A percentile compares a stretch with the other conserved stretches of the same genome.
These are phyloP conservation scores for Wallacemonas sp. DNA, from an alignment of 208 protist genomes.

Conservation along the genomic window DNA sequence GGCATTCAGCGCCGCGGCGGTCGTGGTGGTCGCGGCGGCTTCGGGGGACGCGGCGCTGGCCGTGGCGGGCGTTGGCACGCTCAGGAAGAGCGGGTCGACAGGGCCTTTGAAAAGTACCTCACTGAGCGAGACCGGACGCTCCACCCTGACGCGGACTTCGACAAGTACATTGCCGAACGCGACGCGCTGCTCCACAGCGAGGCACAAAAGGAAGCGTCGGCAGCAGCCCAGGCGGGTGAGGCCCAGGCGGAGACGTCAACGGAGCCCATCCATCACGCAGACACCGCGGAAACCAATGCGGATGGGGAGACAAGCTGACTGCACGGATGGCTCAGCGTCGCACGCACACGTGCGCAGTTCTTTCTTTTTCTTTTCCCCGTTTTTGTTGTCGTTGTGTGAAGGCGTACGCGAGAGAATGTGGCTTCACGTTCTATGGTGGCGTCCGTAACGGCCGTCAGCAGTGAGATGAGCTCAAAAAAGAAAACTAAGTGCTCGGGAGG, in stretches of 20 bases:
- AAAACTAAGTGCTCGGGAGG: too few relatives aligned
- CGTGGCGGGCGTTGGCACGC: slow-evolving; percentile 20
- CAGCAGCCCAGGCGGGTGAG: not conserved
- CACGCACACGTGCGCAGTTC: too few relatives aligned
- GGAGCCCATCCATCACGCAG: not conserved
- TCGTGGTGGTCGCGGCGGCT: slow-evolving; percentile 27
- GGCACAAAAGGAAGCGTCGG: not conserved
- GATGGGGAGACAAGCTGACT: not conserved
- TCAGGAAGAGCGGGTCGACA: slow-evolving; percentile 30
- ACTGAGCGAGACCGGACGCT: slow-evolving; percentile 28
- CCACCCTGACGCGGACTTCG: slow-evolving; percentile 27
- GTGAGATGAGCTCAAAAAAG: too few relatives aligned
- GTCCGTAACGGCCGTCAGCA: too few relatives aligned
- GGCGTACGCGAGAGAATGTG: too few relatives aligned
- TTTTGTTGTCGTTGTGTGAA: too few relatives aligned
- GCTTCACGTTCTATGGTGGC: too few relatives aligned
- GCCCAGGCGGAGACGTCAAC: not conserved
- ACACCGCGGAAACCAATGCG: not conserved
- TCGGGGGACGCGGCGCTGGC: slow-evolving; percentile 15
- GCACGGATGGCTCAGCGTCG: too few relatives aligned
- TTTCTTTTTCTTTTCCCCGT: slow-evolving; percentile 8
- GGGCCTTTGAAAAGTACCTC: slow-evolving; percentile 51
- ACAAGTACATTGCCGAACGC: slow-evolving; percentile 53
- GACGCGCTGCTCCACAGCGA: slow-evolving; percentile 13
- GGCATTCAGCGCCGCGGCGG: slow-evolving; percentile 26